Percentiles rank a stretch among this genome's conserved stretches.
These are phyloP conservation scores for Endothia cerciana DNA, from an alignment of 2,329 filamentous ascomycete species.

Conservation along the genomic window DNA sequence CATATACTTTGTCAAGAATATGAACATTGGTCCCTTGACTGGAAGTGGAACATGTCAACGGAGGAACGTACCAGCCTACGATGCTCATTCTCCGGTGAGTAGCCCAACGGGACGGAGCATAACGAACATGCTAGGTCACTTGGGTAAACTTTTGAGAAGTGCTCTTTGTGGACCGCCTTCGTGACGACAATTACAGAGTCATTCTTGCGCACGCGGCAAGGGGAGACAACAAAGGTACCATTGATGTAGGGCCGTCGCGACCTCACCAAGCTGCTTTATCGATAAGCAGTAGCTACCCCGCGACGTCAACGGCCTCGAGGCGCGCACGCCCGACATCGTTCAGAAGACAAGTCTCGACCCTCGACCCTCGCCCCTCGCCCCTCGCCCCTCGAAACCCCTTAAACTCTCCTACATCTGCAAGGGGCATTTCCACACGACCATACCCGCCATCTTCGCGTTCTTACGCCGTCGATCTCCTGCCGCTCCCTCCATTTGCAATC, in stretches of 20 bases:
- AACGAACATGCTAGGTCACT: neutral
- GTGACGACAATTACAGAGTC: neutral
- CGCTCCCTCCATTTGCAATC: neutral
- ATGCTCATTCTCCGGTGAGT: no score
- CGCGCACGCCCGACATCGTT: neutral
- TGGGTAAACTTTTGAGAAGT: neutral
- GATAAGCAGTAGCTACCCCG: slow-evolving; percentile 20
- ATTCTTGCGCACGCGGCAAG: neutral
- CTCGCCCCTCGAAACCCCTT: neutral
- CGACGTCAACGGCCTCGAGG: neutral
- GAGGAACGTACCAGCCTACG: neutral
- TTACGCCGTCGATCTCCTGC: neutral
- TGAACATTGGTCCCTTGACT: slow-evolving; percentile 19
- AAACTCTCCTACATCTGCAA: no score
- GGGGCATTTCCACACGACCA: neutral
- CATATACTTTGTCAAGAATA: slow-evolving; percentile 24
- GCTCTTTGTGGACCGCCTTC: neutral
- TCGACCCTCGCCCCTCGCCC: no score
- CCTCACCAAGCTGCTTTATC: slow-evolving; percentile 9
- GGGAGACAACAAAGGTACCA: no score
- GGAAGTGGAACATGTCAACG: neutral
- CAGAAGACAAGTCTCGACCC: no score
- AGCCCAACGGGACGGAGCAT: neutral
- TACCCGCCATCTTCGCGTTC: neutral
- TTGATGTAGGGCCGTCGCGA: neutral